Evolutionary conservation across 106 monocot genomes (phyloP).

Genomic region (Triglochin maritima): DNA sequence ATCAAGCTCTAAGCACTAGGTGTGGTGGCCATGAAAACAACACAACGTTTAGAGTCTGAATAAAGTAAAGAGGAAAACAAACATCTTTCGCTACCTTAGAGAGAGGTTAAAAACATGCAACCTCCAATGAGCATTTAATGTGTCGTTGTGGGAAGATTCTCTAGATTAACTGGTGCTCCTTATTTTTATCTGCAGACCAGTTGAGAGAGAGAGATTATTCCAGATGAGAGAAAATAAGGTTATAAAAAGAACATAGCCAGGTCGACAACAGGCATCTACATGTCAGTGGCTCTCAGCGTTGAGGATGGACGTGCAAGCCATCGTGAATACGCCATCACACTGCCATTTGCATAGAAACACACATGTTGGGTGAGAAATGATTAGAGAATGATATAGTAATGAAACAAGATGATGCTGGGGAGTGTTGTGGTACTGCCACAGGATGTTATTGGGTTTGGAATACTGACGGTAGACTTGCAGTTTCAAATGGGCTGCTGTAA

Average conservation of each 20-base stretch:
- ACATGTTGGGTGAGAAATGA: constrained; percentile 4
- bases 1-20: constrained; percentile 8
- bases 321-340: background rate
- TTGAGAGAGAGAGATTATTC: background rate
- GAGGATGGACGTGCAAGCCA: constrained; percentile 2
- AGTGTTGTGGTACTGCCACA: no score
- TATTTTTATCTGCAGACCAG: background rate
- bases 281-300: background rate
- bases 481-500: no score
- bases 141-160: constrained; percentile 11
- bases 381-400: background rate
- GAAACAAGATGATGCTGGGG: background rate
- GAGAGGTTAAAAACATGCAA: constrained; percentile 10
- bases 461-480: no score
- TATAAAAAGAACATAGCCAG: background rate
- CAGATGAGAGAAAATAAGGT: background rate
- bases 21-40: constrained; percentile 4
- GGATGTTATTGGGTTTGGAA: no score
- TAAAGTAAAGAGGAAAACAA: constrained; percentile 22
- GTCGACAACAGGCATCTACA: constrained; percentile 9
- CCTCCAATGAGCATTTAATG: constrained; percentile 23
- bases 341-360: background rate
- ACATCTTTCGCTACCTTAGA: constrained; percentile 15
- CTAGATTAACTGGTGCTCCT: background rate
- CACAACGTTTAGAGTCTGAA: constrained; percentile 13